Conservation (phyloP, 331 rosid species). For the Arachis monticola region DNA sequence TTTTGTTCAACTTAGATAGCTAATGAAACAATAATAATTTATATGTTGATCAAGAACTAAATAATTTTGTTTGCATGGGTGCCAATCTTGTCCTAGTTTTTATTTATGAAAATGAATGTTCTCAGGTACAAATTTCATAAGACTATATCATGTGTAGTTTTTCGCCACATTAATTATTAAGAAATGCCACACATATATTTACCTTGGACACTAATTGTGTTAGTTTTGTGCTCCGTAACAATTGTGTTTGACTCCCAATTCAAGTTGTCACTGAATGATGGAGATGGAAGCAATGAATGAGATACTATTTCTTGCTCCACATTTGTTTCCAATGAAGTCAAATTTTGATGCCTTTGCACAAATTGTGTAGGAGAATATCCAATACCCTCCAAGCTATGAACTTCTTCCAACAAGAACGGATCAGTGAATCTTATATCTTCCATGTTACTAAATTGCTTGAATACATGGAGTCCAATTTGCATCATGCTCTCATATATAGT, state of each 20-base stretch:
- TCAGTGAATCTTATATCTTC: constrained; percentile 1
- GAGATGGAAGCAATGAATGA: not conserved
- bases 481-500: not conserved
- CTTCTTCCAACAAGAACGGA: not conserved
- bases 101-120: too few species aligned
- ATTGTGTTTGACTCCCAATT: not conserved
- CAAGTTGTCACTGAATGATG: not conserved
- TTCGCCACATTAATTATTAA: too few species aligned
- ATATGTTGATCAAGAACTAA: too few species aligned
- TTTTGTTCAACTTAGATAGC: too few species aligned
- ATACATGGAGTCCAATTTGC: not conserved
- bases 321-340: not conserved
- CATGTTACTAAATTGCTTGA: not conserved
- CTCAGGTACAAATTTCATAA: too few species aligned
- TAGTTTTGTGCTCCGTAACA: not conserved
- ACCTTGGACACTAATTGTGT: constrained; percentile 2
- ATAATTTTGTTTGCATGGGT: too few species aligned
- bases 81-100: too few species aligned
- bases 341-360: not conserved
- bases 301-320: not conserved
- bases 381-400: not conserved
- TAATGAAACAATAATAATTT: too few species aligned
- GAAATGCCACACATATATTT: not conserved
- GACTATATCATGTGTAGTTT: too few species aligned
- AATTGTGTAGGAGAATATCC: not conserved